A percentile compares a stretch with the other conserved stretches of the same genome.
phyloP scores from a whole-genome alignment of 805 yeast species.

The Cyberlindnera mrakii region DNA sequence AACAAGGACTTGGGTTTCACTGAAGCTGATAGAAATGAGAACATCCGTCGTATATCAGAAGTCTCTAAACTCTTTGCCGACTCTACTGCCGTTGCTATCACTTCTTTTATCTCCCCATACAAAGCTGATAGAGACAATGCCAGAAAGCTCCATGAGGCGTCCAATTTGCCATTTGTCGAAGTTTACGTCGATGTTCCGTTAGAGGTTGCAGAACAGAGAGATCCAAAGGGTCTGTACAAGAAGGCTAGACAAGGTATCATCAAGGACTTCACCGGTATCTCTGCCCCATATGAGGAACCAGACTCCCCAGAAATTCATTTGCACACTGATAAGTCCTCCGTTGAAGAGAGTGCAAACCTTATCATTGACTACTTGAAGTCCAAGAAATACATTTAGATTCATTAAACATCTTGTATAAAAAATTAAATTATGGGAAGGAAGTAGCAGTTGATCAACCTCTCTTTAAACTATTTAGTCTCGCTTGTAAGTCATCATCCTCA shows the following conservation, averaged over 20 bases:
- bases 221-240: conserved; percentile 94
- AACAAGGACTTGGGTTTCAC: conserved; percentile 93
- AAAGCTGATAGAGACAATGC: conserved; percentile 79
- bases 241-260: conserved; percentile 94
- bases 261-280: conserved; percentile 91
- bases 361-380: conserved; percentile 63
- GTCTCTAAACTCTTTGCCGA: conserved; percentile 93
- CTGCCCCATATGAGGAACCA: conserved; percentile 96
- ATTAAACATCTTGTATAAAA: neutral
- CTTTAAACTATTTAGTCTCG: conserved; percentile 77
- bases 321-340: conserved; percentile 59
- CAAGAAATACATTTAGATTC: conserved; percentile 29
- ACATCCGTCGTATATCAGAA: conserved; percentile 91
- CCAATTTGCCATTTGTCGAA: conserved; percentile 78
- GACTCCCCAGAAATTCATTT: conserved; percentile 76
- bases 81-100: conserved; percentile 79
- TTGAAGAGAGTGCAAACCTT: conserved; percentile 75
- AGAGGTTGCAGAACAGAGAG: conserved; percentile 93
- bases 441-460: conserved; percentile 27
- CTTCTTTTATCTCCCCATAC: conserved; percentile 93
- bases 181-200: conserved; percentile 91
- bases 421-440: neutral
- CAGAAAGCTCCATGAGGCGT: conserved; percentile 73
- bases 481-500: conserved; percentile 83
- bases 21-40: conserved; percentile 88